Evolutionary conservation across 805 yeast genomes (phyloP).

Genomic region (Komagataella mondaviorum): DNA sequence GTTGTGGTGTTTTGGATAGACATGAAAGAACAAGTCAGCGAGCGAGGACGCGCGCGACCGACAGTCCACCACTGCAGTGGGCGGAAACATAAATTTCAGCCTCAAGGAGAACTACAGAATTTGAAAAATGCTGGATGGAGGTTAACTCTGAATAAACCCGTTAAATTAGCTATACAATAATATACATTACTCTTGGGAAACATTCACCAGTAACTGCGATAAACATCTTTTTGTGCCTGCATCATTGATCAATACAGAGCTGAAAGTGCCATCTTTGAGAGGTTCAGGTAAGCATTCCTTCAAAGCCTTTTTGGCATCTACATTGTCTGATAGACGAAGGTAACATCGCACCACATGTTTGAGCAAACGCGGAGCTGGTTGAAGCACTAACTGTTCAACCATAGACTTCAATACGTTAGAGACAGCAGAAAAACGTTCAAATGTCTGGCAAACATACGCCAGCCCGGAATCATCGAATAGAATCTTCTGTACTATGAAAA

Average conservation of each 20-base stretch:
- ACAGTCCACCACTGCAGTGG: background rate
- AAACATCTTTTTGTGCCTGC: conserved; percentile 78
- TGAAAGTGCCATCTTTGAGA: conserved; percentile 76
- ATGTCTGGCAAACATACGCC: conserved; percentile 86
- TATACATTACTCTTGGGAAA: conserved; percentile 12
- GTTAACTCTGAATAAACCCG: background rate
- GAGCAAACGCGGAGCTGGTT: conserved; percentile 71
- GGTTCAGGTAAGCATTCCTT: conserved; percentile 79
- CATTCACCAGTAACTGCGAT: conserved; percentile 64
- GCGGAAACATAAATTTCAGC: background rate
- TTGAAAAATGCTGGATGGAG: background rate
- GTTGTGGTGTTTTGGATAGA: background rate
- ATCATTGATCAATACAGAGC: conserved; percentile 69
- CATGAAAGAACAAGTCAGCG: background rate
- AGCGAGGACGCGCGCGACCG: background rate
- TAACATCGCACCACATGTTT: conserved; percentile 94
- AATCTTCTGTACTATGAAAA: conserved; percentile 88
- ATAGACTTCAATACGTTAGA: conserved; percentile 72
- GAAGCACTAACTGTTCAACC: conserved; percentile 73
- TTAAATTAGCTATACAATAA: background rate
- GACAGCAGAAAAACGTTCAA: conserved; percentile 89
- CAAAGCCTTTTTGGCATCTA: conserved; percentile 80
- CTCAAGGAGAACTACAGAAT: background rate
- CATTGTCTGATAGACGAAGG: conserved; percentile 76
- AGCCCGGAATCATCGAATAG: conserved; percentile 85